phyloP scores from a whole-genome alignment of 2,329 filamentous ascomycete genomes.

The Thermothelomyces thermophilus region DNA sequence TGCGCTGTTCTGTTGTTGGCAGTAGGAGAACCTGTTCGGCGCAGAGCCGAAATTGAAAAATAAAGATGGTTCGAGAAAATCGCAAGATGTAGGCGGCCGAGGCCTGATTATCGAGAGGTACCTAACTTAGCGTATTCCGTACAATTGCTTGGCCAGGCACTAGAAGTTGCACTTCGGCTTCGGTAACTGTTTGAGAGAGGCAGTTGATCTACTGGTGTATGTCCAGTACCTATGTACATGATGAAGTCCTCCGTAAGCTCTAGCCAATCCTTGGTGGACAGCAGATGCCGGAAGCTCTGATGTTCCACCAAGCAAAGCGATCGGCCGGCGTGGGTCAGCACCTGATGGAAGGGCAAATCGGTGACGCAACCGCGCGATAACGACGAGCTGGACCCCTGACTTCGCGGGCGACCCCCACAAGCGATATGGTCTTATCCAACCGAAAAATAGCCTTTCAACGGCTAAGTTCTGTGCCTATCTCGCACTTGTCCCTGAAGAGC shows the following conservation, averaged over 20 bases:
- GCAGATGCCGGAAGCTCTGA: constrained; percentile 5
- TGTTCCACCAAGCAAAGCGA: constrained; percentile 14
- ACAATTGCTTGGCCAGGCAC: background rate
- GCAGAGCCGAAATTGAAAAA: too few species aligned
- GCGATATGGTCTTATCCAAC: background rate
- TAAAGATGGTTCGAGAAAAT: too few species aligned
- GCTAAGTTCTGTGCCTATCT: too few species aligned
- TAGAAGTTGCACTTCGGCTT: constrained; percentile 4
- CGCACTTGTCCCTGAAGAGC: too few species aligned
- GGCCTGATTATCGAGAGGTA: too few species aligned
- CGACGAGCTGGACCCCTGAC: too few species aligned
- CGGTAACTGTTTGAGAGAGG: background rate
- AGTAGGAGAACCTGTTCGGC: too few species aligned
- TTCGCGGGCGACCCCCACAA: background rate
- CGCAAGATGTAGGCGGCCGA: too few species aligned
- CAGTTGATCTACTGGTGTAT: background rate
- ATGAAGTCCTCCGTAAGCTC: background rate
- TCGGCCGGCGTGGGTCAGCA: constrained; percentile 18
- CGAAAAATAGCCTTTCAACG: background rate
- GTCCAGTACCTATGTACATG: background rate
- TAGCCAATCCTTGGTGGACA: constrained; percentile 10
- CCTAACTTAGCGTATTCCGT: too few species aligned
- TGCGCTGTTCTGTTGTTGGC: too few species aligned
- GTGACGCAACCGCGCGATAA: constrained; percentile 25
- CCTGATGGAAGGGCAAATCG: constrained; percentile 20